Percentiles rank a stretch among this genome's conserved stretches.
phyloP scores from a whole-genome alignment of 2,329 filamentous ascomycete species.

The Claviceps paspali region DNA sequence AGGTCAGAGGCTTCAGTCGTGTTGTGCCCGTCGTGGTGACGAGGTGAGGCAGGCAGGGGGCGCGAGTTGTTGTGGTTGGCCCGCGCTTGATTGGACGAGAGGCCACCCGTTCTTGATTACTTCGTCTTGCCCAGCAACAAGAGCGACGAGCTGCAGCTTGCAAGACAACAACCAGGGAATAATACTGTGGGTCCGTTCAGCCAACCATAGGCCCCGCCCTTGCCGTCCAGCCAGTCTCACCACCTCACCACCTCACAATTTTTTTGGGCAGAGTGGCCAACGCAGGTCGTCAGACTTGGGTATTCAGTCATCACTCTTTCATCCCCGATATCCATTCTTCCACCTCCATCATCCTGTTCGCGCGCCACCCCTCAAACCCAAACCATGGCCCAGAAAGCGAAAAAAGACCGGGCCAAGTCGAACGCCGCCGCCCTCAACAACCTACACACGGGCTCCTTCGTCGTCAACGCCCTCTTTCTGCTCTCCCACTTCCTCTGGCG shows the following conservation, averaged over 20 bases:
- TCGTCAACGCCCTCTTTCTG: slow-evolving; percentile 61
- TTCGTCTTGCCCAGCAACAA: slow-evolving; percentile 8
- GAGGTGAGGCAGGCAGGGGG: not conserved
- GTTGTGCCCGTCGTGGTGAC: not conserved
- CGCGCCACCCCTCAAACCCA: too few relatives aligned
- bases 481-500: slow-evolving; percentile 52
- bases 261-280: too few relatives aligned
- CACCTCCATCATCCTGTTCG: too few relatives aligned
- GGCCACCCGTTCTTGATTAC: not conserved
- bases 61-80: slow-evolving; percentile 8
- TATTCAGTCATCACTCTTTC: too few relatives aligned
- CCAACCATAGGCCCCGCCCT: not conserved
- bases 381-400: slow-evolving; percentile 46
- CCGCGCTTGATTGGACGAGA: slow-evolving; percentile 8
- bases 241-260: too few relatives aligned
- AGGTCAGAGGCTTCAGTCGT: too few relatives aligned
- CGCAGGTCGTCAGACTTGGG: too few relatives aligned
- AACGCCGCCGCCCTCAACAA: slow-evolving; percentile 66
- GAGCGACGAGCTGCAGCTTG: too few relatives aligned
- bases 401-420: slow-evolving; percentile 55
- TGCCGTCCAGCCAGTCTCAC: too few relatives aligned
- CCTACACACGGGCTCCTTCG: slow-evolving; percentile 62
- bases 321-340: too few relatives aligned
- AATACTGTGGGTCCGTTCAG: not conserved
- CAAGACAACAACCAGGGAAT: not conserved